These are phyloP conservation scores for Podospora australis DNA, from an alignment of 495 filamentous ascomycete genomes.

Conservation along the genomic window DNA sequence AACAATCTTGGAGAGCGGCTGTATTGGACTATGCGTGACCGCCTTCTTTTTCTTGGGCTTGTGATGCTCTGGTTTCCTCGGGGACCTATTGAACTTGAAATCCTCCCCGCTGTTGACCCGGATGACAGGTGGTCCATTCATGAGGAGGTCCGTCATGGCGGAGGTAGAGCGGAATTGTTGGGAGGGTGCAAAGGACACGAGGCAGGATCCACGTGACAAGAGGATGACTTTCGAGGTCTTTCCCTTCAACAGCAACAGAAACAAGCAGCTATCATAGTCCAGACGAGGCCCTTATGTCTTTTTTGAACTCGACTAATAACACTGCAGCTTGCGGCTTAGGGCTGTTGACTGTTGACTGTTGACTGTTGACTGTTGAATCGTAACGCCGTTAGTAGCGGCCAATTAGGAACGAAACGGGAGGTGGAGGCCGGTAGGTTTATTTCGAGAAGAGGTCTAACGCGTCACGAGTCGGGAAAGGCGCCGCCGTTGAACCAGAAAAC, in stretches of 20 bases:
- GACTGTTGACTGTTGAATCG: too few species aligned
- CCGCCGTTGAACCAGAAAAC: neutral
- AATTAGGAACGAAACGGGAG: neutral
- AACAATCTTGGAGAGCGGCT: slow-evolving; percentile 18
- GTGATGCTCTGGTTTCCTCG: neutral
- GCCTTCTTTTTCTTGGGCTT: slow-evolving; percentile 11
- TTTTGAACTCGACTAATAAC: neutral
- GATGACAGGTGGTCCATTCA: slow-evolving; percentile 14
- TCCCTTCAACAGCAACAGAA: too few species aligned
- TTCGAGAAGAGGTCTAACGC: neutral
- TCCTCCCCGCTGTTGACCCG: slow-evolving; percentile 7
- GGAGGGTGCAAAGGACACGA: too few species aligned
- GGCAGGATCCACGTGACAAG: too few species aligned
- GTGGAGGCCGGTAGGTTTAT: neutral
- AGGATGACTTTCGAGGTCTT: neutral
- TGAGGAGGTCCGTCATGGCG: slow-evolving; percentile 23
- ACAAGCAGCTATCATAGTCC: too few species aligned
- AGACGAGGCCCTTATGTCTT: too few species aligned
- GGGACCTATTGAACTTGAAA: slow-evolving; percentile 3
- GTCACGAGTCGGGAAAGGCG: neutral
- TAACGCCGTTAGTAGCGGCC: too few species aligned
- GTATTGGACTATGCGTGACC: slow-evolving; percentile 7
- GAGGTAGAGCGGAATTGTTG: too few species aligned
- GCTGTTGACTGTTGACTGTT: too few species aligned
- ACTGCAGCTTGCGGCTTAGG: neutral